Conservation (phyloP, 2,329 filamentous ascomycete genomes). For the Aspergillus sclerotialis region DNA sequence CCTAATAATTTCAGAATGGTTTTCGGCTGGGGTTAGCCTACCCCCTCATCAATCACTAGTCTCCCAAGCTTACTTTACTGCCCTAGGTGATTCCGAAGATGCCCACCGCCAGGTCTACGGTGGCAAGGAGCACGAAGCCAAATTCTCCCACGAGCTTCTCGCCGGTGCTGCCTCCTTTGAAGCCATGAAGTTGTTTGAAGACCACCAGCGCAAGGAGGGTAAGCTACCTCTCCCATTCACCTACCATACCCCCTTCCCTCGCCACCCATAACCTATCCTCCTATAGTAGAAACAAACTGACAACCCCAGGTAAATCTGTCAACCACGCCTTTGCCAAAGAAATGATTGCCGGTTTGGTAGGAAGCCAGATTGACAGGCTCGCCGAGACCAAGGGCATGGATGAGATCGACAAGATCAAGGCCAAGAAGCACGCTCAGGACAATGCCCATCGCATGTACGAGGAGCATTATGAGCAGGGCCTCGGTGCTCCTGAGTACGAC, state of each 20-base stretch:
- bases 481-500: background rate
- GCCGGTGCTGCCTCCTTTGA: constrained; percentile 71
- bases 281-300: background rate
- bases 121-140: constrained; percentile 49
- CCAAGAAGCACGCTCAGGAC: background rate
- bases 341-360: background rate
- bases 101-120: constrained; percentile 51
- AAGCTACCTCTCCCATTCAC: no score
- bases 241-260: no score
- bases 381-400: background rate
- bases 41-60: background rate
- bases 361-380: background rate
- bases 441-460: background rate
- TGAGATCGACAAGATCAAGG: background rate
- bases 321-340: background rate
- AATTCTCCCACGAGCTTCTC: constrained; percentile 65
- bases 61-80: constrained; percentile 3
- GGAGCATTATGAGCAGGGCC: constrained; percentile 1
- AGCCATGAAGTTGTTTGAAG: constrained; percentile 73
- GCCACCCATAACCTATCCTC: no score
- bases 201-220: constrained; percentile 65
- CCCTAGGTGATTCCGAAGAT: constrained; percentile 44
- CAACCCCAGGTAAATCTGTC: background rate
- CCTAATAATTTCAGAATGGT: constrained; percentile 25
- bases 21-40: constrained; percentile 28